Conservation (phyloP, 208 protist genomes). For the Wallacemonas sp. region DNA sequence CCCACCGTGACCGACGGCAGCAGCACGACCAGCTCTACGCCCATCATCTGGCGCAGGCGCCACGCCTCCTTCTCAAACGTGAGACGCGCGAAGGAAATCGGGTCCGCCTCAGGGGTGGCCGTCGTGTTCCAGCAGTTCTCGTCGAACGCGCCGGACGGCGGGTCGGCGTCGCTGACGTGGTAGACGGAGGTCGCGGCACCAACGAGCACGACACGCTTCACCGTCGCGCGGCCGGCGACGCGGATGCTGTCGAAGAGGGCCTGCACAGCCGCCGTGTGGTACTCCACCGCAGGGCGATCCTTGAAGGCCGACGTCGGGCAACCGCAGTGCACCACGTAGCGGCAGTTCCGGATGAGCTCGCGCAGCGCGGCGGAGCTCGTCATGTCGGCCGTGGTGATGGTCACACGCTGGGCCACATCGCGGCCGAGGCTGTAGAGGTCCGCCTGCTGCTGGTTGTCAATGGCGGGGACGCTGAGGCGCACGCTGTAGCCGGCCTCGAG, state of each 20-base stretch:
- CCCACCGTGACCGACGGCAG: slow-evolving; percentile 86
- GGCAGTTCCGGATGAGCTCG: slow-evolving; percentile 77
- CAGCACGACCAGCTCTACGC: slow-evolving; percentile 87
- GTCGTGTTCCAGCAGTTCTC: slow-evolving; percentile 84
- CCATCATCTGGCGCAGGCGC: slow-evolving; percentile 86
- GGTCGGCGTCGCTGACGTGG: slow-evolving; percentile 71
- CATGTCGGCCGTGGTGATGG: slow-evolving; percentile 71
- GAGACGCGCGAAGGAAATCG: slow-evolving; percentile 79
- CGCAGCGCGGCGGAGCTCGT: slow-evolving; percentile 75
- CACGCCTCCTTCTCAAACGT: slow-evolving; percentile 90
- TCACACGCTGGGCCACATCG: slow-evolving; percentile 64
- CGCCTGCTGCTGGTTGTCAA: slow-evolving; percentile 63
- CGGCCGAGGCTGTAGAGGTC: slow-evolving; percentile 69
- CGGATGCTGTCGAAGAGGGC: slow-evolving; percentile 89
- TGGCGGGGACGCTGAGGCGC: slow-evolving; percentile 66
- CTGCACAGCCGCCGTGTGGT: slow-evolving; percentile 74
- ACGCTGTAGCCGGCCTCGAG: slow-evolving; percentile 90
- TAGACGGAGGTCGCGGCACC: slow-evolving; percentile 80
- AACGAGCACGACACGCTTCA: slow-evolving; percentile 87
- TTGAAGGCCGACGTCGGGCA: slow-evolving; percentile 45
- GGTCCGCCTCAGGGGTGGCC: slow-evolving; percentile 61
- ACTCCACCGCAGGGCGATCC: slow-evolving; percentile 47
- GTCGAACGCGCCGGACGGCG: slow-evolving; percentile 68
- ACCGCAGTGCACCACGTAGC: slow-evolving; percentile 90
- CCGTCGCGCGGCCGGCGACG: slow-evolving; percentile 68